Percentiles rank a stretch among this genome's conserved stretches.
Conservation (phyloP, 371 early-diverging fungal genomes). For the Syncephalastrum sp. region DNA sequence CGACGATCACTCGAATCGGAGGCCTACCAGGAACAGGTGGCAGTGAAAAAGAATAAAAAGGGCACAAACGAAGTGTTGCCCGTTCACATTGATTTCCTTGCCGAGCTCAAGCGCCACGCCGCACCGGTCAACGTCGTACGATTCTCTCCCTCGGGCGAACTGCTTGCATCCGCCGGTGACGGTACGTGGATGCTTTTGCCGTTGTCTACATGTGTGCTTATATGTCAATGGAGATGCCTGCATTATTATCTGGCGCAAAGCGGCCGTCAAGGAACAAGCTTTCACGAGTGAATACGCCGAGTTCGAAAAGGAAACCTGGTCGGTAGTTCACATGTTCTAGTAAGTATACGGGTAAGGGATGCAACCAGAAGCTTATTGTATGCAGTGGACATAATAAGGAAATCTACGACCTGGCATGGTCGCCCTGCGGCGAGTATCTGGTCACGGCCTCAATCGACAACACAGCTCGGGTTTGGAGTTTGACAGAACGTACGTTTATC, state of each 20-base stretch:
- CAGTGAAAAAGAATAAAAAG: conserved; percentile 9
- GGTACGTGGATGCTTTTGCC: conserved; percentile 44
- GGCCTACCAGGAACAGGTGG: conserved; percentile 2
- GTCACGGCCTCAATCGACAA: conserved; percentile 93
- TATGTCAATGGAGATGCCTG: conserved; percentile 65
- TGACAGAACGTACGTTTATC: conserved; percentile 57
- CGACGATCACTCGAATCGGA: conserved; percentile 11
- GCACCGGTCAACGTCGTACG: conserved; percentile 93
- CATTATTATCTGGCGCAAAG: conserved; percentile 78
- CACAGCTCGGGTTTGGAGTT: conserved; percentile 88
- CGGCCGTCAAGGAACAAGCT: conserved; percentile 36
- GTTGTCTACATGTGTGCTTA: conserved; percentile 2
- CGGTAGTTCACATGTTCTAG: conserved; percentile 47
- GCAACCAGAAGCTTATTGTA: not conserved
- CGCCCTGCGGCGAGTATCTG: conserved; percentile 85
- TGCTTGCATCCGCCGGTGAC: conserved; percentile 90
- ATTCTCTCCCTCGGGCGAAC: conserved; percentile 79
- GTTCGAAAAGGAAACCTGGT: conserved; percentile 61
- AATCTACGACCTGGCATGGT: conserved; percentile 95
- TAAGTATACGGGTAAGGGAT: conserved; percentile 17
- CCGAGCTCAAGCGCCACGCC: conserved; percentile 83
- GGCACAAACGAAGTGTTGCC: conserved; percentile 33
- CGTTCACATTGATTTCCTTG: conserved; percentile 73
- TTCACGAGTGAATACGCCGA: conserved; percentile 38
- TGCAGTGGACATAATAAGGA: conserved; percentile 63